phyloP scores from a whole-genome alignment of 345 rosid genomes.

The Aquilaria malaccensis region DNA sequence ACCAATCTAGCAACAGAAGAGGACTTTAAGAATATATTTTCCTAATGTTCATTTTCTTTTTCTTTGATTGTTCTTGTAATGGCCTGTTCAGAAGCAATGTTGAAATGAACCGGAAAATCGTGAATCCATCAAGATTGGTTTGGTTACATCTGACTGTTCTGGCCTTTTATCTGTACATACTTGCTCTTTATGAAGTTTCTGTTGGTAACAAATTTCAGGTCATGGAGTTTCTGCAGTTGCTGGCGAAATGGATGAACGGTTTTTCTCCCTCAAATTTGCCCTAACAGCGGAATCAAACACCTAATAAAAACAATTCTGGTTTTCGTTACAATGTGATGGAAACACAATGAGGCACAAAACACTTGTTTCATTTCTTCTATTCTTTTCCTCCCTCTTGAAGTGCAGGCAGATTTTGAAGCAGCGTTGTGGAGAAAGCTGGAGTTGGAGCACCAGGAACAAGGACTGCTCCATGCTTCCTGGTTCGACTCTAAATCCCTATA shows the following conservation, averaged over 20 bases:
- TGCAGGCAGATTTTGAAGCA: neutral
- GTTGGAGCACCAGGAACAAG: conserved; percentile 10
- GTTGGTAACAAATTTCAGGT: conserved; percentile 32
- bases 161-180: neutral
- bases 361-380: conserved; percentile 4
- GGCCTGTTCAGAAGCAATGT: too few species aligned
- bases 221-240: conserved; percentile 64
- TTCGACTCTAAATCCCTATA: conserved; percentile 27
- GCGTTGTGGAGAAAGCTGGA: conserved; percentile 11
- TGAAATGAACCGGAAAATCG: too few species aligned
- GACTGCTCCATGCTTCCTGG: conserved; percentile 19
- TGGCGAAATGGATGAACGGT: conserved; percentile 56
- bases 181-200: too few species aligned
- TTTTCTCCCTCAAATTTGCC: too few species aligned
- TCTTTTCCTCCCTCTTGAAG: too few species aligned
- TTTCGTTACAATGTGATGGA: conserved; percentile 10
- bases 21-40: too few species aligned
- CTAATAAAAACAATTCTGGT: too few species aligned
- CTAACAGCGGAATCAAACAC: too few species aligned
- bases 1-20: too few species aligned
- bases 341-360: conserved; percentile 2
- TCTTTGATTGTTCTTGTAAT: neutral
- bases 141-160: too few species aligned
- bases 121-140: too few species aligned
- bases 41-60: too few species aligned